These are phyloP conservation scores for Candida fluviatilis DNA, from an alignment of 805 yeast species.

Conservation along the genomic window DNA sequence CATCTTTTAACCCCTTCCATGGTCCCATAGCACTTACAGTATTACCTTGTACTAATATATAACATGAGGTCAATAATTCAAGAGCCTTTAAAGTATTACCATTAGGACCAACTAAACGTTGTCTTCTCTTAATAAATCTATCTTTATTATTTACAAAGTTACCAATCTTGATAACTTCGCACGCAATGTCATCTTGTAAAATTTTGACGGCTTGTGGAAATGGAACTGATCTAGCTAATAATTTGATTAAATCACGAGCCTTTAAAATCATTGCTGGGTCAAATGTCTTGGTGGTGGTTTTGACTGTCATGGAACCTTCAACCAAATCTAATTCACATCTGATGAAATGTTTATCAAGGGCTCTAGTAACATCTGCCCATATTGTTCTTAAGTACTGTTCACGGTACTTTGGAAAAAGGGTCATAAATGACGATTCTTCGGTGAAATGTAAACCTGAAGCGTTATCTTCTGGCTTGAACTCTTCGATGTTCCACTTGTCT, in stretches of 20 bases:
- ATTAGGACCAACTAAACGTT: slow-evolving; percentile 92
- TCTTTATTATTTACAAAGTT: slow-evolving; percentile 86
- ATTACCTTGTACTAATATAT: slow-evolving; percentile 93
- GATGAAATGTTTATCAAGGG: slow-evolving; percentile 68
- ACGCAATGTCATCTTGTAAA: slow-evolving; percentile 86
- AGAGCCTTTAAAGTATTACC: slow-evolving; percentile 96
- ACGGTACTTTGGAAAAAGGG: slow-evolving; percentile 93
- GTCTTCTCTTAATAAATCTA: slow-evolving; percentile 91
- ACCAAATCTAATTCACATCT: slow-evolving; percentile 86
- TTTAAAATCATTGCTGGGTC: slow-evolving; percentile 93
- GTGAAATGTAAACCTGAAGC: slow-evolving; percentile 82
- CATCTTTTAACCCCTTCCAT: slow-evolving; percentile 84
- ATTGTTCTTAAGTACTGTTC: slow-evolving; percentile 83
- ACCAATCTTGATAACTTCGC: slow-evolving; percentile 95
- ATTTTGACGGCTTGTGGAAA: slow-evolving; percentile 94
- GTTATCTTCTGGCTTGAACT: slow-evolving; percentile 86
- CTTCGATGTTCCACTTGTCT: slow-evolving; percentile 88
- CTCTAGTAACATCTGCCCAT: slow-evolving; percentile 90
- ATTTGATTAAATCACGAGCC: slow-evolving; percentile 91
- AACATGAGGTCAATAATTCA: slow-evolving; percentile 92
- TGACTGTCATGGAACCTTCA: slow-evolving; percentile 96
- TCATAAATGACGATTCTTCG: slow-evolving; percentile 95
- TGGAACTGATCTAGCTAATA: slow-evolving; percentile 94
- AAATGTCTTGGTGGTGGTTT: slow-evolving; percentile 89
- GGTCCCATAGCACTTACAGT: slow-evolving; percentile 98